phyloP scores from a whole-genome alignment of 2,329 filamentous ascomycete species.

The Fonsecaea multimorphosa region DNA sequence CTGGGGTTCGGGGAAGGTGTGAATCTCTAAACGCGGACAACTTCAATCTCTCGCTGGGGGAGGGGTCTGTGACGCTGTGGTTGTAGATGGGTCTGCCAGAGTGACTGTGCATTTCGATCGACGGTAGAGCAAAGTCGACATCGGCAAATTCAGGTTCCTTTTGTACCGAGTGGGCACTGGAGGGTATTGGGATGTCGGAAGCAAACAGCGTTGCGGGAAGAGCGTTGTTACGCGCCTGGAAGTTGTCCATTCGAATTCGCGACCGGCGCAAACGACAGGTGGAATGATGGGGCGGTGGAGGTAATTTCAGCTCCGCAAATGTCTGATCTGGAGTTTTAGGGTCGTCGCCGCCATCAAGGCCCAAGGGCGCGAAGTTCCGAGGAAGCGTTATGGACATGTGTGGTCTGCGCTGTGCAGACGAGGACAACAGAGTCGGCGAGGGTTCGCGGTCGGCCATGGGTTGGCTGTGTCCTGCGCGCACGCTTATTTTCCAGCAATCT shows the following conservation, averaged over 20 bases:
- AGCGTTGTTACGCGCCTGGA: constrained; percentile 45
- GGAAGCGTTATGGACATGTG: constrained; percentile 54
- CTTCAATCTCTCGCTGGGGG: constrained; percentile 46
- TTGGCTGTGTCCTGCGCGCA: constrained; percentile 7
- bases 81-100: constrained; percentile 24
- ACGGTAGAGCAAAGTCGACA: constrained; percentile 43
- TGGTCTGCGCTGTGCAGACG: constrained; percentile 45
- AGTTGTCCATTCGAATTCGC: constrained; percentile 47
- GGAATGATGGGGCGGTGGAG: constrained; percentile 54
- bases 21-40: constrained; percentile 47
- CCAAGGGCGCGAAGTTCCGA: constrained; percentile 52
- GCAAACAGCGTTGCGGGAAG: constrained; percentile 40
- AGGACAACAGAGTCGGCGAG: constrained; percentile 36
- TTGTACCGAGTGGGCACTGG: constrained; percentile 37
- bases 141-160: constrained; percentile 25
- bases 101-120: constrained; percentile 34
- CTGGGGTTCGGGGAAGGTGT: constrained; percentile 51
- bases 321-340: constrained; percentile 54
- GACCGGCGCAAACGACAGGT: constrained; percentile 50
- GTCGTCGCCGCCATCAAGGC: constrained; percentile 46
- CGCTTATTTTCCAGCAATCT: neutral
- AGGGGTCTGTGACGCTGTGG: constrained; percentile 37
- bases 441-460: constrained; percentile 35
- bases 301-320: constrained; percentile 47
- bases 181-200: constrained; percentile 51